phyloP scores from a whole-genome alignment of 371 early-diverging fungal genomes.

The Choanephora cucurbitarum region DNA sequence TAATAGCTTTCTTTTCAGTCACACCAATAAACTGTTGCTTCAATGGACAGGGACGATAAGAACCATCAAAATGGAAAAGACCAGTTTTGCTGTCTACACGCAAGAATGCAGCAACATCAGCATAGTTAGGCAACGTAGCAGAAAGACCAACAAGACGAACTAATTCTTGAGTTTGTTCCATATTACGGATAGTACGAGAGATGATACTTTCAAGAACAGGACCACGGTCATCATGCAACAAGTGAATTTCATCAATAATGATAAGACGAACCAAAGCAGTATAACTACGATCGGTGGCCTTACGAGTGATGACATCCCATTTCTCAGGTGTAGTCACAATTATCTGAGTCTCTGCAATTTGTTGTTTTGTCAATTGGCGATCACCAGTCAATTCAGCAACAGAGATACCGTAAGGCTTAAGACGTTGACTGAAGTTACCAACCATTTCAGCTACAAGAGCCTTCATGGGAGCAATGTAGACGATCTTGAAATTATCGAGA shows the following conservation, averaged over 20 bases:
- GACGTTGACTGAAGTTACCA: slow-evolving; percentile 80
- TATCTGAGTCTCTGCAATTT: slow-evolving; percentile 94
- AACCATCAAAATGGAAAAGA: slow-evolving; percentile 93
- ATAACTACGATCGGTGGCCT: slow-evolving; percentile 91
- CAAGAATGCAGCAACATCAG: slow-evolving; percentile 96
- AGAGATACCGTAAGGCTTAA: slow-evolving; percentile 79
- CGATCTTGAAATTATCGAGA: slow-evolving; percentile 90
- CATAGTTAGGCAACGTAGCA: slow-evolving; percentile 99
- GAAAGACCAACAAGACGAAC: slow-evolving; percentile 97
- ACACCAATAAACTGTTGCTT: slow-evolving; percentile 95
- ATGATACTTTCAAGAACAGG: slow-evolving; percentile 98
- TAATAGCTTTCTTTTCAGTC: slow-evolving; percentile 94
- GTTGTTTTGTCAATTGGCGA: slow-evolving; percentile 92
- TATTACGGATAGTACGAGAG: slow-evolving; percentile 86
- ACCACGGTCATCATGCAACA: slow-evolving; percentile 99
- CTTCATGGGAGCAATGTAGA: slow-evolving; percentile 99
- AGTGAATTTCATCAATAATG: slow-evolving; percentile 99
- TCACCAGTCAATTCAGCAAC: slow-evolving; percentile 99
- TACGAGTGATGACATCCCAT: slow-evolving; percentile 99
- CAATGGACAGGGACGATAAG: slow-evolving; percentile 94
- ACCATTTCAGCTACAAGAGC: slow-evolving; percentile 99
- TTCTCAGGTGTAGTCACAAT: slow-evolving; percentile 99
- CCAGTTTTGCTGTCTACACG: slow-evolving; percentile 83
- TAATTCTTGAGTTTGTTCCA: slow-evolving; percentile 88
- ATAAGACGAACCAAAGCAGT: slow-evolving; percentile 91